Evolutionary conservation across 2,329 filamentous ascomycete species (phyloP).

Genomic region (Colletotrichum tanaceti): DNA sequence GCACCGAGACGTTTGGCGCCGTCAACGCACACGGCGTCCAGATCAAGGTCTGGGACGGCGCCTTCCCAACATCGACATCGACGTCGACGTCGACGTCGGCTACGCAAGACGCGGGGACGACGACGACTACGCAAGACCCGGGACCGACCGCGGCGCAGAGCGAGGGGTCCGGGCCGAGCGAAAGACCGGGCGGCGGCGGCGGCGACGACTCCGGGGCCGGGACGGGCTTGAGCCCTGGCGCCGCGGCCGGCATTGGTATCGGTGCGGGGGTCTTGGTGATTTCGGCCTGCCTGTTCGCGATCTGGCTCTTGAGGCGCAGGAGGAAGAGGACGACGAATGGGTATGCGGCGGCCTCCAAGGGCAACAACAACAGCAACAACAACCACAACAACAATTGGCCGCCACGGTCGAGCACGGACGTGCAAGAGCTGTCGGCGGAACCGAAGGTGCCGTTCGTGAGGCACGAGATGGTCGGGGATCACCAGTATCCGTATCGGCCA

Average conservation of each 20-base stretch:
- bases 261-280: neutral
- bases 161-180: neutral
- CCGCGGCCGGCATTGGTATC: neutral
- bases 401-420: neutral
- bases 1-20: neutral
- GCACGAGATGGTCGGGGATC: neutral
- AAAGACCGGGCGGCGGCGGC: neutral
- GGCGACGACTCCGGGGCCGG: neutral
- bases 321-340: too few species aligned
- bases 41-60: slow-evolving; percentile 17
- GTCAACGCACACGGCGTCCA: slow-evolving; percentile 13
- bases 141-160: neutral
- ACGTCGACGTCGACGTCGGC: too few species aligned
- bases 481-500: neutral
- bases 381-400: too few species aligned
- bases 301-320: neutral
- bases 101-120: neutral
- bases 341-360: neutral
- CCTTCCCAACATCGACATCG: slow-evolving; percentile 1
- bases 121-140: neutral
- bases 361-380: too few species aligned
- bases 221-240: slow-evolving; percentile 1
- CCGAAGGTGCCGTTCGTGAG: neutral
- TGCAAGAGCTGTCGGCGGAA: neutral
- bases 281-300: neutral